A percentile compares a stretch with the other conserved stretches of the same genome.
phyloP scores from a whole-genome alignment of 2,329 filamentous ascomycete species.

The Aspergillus sp. region DNA sequence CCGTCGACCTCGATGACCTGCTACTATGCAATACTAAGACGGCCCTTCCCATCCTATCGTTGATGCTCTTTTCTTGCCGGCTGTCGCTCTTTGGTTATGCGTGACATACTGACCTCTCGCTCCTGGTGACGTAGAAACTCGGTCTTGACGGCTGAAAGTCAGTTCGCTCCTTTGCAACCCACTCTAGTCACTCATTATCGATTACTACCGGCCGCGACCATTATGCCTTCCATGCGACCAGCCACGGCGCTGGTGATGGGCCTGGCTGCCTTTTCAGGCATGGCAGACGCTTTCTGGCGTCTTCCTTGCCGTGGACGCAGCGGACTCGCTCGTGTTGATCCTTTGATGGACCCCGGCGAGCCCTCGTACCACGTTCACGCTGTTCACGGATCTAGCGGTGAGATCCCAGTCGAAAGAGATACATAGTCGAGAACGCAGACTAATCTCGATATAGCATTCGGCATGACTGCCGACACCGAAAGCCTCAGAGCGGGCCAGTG shows the following conservation, averaged over 20 bases:
- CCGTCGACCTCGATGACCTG: not conserved
- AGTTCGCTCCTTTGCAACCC: constrained; percentile 12
- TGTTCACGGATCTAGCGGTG: constrained; percentile 74
- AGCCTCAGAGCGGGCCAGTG: constrained; percentile 63
- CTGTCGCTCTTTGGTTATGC: not conserved
- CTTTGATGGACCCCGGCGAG: constrained; percentile 63
- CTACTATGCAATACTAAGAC: constrained; percentile 1
- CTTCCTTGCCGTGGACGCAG: constrained; percentile 75
- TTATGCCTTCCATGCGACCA: constrained; percentile 15
- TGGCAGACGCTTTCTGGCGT: constrained; percentile 75
- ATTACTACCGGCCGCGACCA: constrained; percentile 9
- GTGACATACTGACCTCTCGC: constrained; percentile 13
- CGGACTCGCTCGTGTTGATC: constrained; percentile 72
- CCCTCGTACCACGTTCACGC: constrained; percentile 68
- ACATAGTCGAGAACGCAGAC: not conserved
- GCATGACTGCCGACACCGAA: constrained; percentile 53
- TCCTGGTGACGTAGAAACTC: constrained; percentile 14
- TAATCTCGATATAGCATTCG: constrained; percentile 57
- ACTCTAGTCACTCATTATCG: constrained; percentile 13
- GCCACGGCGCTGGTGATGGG: constrained; percentile 22
- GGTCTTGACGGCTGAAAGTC: constrained; percentile 7
- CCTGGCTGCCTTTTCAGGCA: constrained; percentile 27
- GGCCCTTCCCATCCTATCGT: no score
- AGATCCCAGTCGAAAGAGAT: constrained; percentile 37
- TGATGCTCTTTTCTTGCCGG: not conserved